These are phyloP conservation scores for Rubus idaeus DNA, from an alignment of 306 rosid species.

Conservation along the genomic window DNA sequence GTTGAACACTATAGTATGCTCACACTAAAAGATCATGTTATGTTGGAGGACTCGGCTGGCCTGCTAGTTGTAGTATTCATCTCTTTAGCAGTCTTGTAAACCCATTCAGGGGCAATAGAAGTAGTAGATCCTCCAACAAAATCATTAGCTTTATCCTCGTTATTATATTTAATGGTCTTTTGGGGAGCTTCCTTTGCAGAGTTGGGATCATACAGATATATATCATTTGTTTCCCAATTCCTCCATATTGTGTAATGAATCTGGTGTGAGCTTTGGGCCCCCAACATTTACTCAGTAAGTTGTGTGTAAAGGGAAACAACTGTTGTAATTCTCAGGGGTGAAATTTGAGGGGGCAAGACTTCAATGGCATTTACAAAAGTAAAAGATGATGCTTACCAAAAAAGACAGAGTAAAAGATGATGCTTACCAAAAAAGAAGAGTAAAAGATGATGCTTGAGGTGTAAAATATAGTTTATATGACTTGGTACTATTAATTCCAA, in stretches of 20 bases:
- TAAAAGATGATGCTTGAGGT: slow-evolving; percentile 27
- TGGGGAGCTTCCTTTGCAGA: background rate
- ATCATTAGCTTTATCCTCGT: no score
- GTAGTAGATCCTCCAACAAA: slow-evolving; percentile 5
- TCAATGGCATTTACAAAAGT: slow-evolving; percentile 57
- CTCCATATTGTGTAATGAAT: slow-evolving; percentile 16
- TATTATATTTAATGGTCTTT: background rate
- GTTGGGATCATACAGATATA: background rate
- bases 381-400: slow-evolving; percentile 7
- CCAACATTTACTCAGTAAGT: slow-evolving; percentile 47
- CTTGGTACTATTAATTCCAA: background rate
- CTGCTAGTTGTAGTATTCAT: background rate
- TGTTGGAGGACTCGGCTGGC: background rate
- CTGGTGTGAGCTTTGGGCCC: background rate
- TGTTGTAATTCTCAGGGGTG: background rate
- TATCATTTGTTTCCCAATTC: slow-evolving; percentile 25
- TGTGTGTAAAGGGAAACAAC: slow-evolving; percentile 7
- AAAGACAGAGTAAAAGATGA: slow-evolving; percentile 6
- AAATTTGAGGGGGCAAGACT: slow-evolving; percentile 27
- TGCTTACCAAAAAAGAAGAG: background rate
- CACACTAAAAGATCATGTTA: slow-evolving; percentile 37
- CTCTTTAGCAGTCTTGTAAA: slow-evolving; percentile 33
- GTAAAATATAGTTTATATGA: slow-evolving; percentile 27
- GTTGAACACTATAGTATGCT: background rate
- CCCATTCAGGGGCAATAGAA: slow-evolving; percentile 12